Conservation (phyloP, 2,329 filamentous ascomycete species). For the Massarina eburnea region DNA sequence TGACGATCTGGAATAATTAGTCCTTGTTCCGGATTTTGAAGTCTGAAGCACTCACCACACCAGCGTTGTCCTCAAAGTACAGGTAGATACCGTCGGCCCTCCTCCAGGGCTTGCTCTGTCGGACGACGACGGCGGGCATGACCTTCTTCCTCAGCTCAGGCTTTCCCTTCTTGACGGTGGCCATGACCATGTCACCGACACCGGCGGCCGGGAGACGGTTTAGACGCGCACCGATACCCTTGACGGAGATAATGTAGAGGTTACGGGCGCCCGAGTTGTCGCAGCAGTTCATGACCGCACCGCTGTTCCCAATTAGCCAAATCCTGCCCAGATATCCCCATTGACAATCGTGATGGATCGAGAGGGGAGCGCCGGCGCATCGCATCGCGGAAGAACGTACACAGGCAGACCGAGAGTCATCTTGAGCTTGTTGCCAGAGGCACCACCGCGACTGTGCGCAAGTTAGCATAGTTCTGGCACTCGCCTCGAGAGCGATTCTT, state of each 20-base stretch:
- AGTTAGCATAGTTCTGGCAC: slow-evolving; percentile 24
- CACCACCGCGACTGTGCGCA: slow-evolving; percentile 68
- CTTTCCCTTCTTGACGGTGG: slow-evolving; percentile 99
- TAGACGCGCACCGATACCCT: slow-evolving; percentile 95
- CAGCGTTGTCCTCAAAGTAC: slow-evolving; percentile 99
- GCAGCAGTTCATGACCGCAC: slow-evolving; percentile 99
- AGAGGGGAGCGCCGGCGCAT: neutral
- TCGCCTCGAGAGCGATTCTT: neutral
- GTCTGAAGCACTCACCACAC: slow-evolving; percentile 72
- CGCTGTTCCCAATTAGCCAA: slow-evolving; percentile 60
- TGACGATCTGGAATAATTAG: slow-evolving; percentile 75
- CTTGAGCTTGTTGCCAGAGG: slow-evolving; percentile 99
- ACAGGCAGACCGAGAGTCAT: slow-evolving; percentile 99
- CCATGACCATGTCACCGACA: slow-evolving; percentile 98
- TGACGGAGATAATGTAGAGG: slow-evolving; percentile 99
- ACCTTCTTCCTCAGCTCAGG: slow-evolving; percentile 99
- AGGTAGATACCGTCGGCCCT: slow-evolving; percentile 97
- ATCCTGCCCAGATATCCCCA: neutral
- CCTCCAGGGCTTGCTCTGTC: slow-evolving; percentile 99
- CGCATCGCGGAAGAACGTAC: slow-evolving; percentile 63
- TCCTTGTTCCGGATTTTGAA: neutral
- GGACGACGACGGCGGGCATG: slow-evolving; percentile 98
- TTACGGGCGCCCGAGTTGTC: slow-evolving; percentile 99
- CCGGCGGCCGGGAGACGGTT: slow-evolving; percentile 96
- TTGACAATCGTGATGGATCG: neutral